Conservation (phyloP, 2,329 filamentous ascomycete genomes). For the Cladorrhinum sp. region DNA sequence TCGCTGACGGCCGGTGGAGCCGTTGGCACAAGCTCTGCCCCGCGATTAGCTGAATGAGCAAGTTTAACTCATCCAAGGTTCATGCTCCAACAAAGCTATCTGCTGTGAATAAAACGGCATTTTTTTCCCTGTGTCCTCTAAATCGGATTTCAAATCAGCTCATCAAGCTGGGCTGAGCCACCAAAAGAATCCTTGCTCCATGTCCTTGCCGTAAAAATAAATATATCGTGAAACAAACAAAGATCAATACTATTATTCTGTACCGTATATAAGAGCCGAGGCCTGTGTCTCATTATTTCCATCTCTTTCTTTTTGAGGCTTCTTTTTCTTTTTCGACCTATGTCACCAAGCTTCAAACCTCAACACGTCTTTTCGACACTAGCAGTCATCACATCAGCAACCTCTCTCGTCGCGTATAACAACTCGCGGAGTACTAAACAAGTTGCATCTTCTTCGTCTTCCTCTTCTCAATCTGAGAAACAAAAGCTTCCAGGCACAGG, state of each 20-base stretch:
- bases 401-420: background rate
- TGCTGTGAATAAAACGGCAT: background rate
- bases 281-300: background rate
- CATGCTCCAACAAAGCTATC: background rate
- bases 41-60: background rate
- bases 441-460: no score
- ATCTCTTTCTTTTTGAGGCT: background rate
- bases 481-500: background rate
- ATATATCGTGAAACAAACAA: background rate
- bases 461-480: conserved; percentile 2
- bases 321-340: background rate
- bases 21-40: background rate
- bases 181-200: background rate
- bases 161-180: background rate
- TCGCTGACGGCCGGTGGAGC: no score
- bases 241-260: background rate
- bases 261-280: background rate
- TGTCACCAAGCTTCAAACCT: background rate
- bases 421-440: background rate
- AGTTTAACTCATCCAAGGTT: background rate
- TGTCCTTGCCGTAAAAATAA: background rate
- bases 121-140: background rate
- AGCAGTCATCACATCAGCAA: background rate
- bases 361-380: background rate
- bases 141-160: background rate